Base-by-base conservation (phyloP, 2,329 filamentous ascomycete species). In the Furcasterigmium furcatum region DNA sequence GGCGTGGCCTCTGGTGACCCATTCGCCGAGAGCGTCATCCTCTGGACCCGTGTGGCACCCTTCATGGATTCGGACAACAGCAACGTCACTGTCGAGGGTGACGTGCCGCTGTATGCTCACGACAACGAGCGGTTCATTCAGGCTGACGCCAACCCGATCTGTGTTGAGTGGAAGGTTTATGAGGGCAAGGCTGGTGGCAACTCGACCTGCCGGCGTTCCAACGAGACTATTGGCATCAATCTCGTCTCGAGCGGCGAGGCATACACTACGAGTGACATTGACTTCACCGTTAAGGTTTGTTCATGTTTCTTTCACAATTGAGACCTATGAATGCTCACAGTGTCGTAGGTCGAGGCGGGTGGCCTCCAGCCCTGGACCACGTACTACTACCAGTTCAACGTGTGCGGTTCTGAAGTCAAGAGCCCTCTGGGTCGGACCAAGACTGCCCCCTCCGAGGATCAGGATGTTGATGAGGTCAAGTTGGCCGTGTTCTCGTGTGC, bases 261-360 rank as follows among this genome's bases (percentile, higher is more conserved):
- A 1, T 88, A 82, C 56, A 90, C 86, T 0, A 85, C 76, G 29
- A 84, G 79, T 2, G 86, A 90, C 58, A 79, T 90, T 41, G 86
- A 90, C 58, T 90, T 84, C 58, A 90, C 85, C 0, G 70, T 88
- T 47, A 88, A 88, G 72, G 80, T 36, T 6, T 7, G 34, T 14
- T 20, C 9, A n/a, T 14, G 7, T 20, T 9, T 9, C 19, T 16
- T 16, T n/a, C 10, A 32, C 29, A 32, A 32, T 10, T 32, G 29
- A 32, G n/a, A 36, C 6, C n/a, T 6, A 36, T 7, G 34, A 36
- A 20, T n/a, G 34, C 34, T 36, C 6, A 36, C 19, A 7, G 7
- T 36, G 34, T 6, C 19, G 7, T 14, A 36, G 74, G 77, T 87
- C 20, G 84, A 89, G 61, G 85, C 84, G 1, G 73, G 64, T 38